phyloP scores from a whole-genome alignment of 1,284 basidiomycete species.

The Ceratobasidium sp. region DNA sequence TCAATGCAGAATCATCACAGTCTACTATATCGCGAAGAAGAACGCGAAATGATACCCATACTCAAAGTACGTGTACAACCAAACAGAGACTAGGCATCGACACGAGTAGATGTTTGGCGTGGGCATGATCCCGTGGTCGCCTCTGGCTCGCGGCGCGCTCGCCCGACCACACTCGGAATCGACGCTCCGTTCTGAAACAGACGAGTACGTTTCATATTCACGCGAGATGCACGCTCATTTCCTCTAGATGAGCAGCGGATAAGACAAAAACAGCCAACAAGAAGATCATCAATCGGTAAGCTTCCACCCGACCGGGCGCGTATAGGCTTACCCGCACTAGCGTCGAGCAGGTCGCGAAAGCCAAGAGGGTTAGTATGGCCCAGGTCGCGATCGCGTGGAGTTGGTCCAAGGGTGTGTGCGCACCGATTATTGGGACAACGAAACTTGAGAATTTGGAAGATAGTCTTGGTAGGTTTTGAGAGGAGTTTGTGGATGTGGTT shows the following conservation, averaged over 20 bases:
- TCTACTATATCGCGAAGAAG: slow-evolving; percentile 39
- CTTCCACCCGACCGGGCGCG: background rate
- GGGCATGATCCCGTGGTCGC: slow-evolving; percentile 39
- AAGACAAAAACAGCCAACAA: slow-evolving; percentile 2
- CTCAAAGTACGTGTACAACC: slow-evolving; percentile 12
- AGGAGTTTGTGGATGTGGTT: background rate
- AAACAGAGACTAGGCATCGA: background rate
- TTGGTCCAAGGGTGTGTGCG: slow-evolving; percentile 33
- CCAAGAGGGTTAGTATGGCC: slow-evolving; percentile 43
- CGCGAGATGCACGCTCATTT: background rate
- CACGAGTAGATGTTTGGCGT: slow-evolving; percentile 34
- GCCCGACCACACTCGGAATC: slow-evolving; percentile 27
- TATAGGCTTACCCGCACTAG: background rate
- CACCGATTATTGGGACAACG: slow-evolving; percentile 38
- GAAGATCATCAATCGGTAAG: slow-evolving; percentile 22
- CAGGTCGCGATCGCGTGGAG: slow-evolving; percentile 15
- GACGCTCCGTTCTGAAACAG: slow-evolving; percentile 15
- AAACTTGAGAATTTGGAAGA: slow-evolving; percentile 37
- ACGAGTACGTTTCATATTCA: slow-evolving; percentile 10
- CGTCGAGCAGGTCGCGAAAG: slow-evolving; percentile 42
- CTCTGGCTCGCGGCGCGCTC: slow-evolving; percentile 36
- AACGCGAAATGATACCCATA: slow-evolving; percentile 38
- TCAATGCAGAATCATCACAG: slow-evolving; percentile 40
- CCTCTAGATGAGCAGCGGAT: background rate
- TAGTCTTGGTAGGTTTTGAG: slow-evolving; percentile 18